These are phyloP conservation scores for Xylariaceae sp. DNA, from an alignment of 2,329 filamentous ascomycete species.

Conservation along the genomic window DNA sequence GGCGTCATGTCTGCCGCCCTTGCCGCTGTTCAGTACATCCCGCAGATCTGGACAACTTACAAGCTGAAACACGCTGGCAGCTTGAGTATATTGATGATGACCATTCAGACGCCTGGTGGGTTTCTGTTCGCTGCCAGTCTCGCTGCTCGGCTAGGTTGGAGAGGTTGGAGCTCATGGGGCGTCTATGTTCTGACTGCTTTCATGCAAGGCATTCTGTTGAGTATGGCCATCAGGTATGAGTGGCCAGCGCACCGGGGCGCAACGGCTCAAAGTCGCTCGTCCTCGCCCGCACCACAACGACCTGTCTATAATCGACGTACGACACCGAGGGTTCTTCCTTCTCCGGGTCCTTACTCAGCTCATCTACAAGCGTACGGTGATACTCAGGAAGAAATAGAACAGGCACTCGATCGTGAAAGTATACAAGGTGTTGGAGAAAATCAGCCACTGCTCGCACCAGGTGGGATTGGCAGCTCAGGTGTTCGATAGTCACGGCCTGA, in stretches of 20 bases:
- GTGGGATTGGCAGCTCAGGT: slow-evolving; percentile 33
- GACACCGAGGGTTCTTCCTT: slow-evolving; percentile 32
- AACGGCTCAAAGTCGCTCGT: slow-evolving; percentile 16
- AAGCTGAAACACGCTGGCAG: slow-evolving; percentile 82
- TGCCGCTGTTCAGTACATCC: slow-evolving; percentile 86
- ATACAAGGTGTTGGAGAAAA: slow-evolving; percentile 34
- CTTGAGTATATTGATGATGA: slow-evolving; percentile 96
- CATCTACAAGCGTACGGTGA: slow-evolving; percentile 35
- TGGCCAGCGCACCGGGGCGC: slow-evolving; percentile 25
- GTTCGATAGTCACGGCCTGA: slow-evolving; percentile 22
- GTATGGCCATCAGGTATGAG: slow-evolving; percentile 78
- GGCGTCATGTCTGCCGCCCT: slow-evolving; percentile 77
- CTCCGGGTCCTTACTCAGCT: slow-evolving; percentile 34
- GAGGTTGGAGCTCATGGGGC: slow-evolving; percentile 94
- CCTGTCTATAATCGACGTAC: slow-evolving; percentile 33
- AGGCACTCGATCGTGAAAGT: slow-evolving; percentile 33
- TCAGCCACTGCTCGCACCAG: slow-evolving; percentile 34
- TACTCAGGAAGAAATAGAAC: slow-evolving; percentile 35
- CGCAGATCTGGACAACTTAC: slow-evolving; percentile 92
- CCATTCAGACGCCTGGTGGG: slow-evolving; percentile 91
- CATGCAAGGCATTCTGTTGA: slow-evolving; percentile 78
- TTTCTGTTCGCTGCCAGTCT: slow-evolving; percentile 86
- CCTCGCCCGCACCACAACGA: slow-evolving; percentile 24
- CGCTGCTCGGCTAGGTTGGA: slow-evolving; percentile 71
- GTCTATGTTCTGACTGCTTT: slow-evolving; percentile 83